These are phyloP conservation scores for Schwanniomyces polymorphus DNA, from an alignment of 805 yeast species.

Conservation along the genomic window DNA sequence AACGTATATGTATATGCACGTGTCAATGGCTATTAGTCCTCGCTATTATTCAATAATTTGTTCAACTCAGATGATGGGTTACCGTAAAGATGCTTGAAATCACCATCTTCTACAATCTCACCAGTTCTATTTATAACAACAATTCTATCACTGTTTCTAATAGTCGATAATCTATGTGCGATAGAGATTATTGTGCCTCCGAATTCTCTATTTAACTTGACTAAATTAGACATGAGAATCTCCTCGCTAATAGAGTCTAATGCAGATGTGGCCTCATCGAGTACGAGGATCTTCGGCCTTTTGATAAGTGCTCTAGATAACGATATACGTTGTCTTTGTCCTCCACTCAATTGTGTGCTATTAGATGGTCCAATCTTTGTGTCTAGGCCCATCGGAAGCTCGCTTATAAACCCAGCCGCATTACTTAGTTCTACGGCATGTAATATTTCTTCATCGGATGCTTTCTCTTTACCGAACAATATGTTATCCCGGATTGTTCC, in stretches of 20 bases:
- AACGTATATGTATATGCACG: neutral
- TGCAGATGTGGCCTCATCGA: constrained; percentile 96
- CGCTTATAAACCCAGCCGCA: constrained; percentile 63
- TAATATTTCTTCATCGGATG: constrained; percentile 57
- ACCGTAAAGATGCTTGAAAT: constrained; percentile 23
- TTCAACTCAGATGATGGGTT: constrained; percentile 35
- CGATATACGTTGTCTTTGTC: constrained; percentile 92
- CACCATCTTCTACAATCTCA: constrained; percentile 65
- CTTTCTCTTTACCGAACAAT: constrained; percentile 65
- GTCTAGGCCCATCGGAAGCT: constrained; percentile 79
- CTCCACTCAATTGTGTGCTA: constrained; percentile 83
- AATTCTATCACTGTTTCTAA: constrained; percentile 76
- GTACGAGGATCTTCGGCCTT: constrained; percentile 74
- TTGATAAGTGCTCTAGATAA: constrained; percentile 83
- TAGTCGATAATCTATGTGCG: constrained; percentile 90
- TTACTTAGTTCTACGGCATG: constrained; percentile 71
- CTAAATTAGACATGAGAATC: constrained; percentile 73
- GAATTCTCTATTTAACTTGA: constrained; percentile 48
- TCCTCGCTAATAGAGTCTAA: constrained; percentile 87
- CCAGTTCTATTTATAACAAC: constrained; percentile 62
- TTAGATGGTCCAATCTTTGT: constrained; percentile 77
- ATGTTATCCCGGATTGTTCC: constrained; percentile 86
- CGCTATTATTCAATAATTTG: constrained; percentile 23
- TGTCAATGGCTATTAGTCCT: neutral
- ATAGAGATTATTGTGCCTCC: constrained; percentile 76